Conservation (phyloP, 1,284 basidiomycete genomes). For the Irpex sp. region DNA sequence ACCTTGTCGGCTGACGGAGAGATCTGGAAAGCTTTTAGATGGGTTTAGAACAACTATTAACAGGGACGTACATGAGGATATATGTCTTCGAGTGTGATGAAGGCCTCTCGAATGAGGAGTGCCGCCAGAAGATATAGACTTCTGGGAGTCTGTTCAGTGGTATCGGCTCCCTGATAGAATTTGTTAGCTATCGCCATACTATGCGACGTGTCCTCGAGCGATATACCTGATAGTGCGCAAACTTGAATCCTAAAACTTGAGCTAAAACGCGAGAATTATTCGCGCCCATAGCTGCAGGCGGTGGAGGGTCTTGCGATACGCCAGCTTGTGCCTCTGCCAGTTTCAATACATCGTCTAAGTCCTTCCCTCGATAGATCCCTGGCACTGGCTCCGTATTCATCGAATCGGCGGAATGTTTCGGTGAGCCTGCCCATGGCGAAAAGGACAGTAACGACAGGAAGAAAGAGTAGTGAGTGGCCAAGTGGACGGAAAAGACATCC, state of each 20-base stretch:
- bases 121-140: slow-evolving; percentile 84
- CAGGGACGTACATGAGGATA: slow-evolving; percentile 69
- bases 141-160: slow-evolving; percentile 59
- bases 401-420: slow-evolving; percentile 24
- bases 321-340: slow-evolving; percentile 40
- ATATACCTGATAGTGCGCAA: slow-evolving; percentile 81
- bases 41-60: not conserved
- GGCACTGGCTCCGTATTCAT: slow-evolving; percentile 35
- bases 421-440: slow-evolving; percentile 70
- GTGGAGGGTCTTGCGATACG: slow-evolving; percentile 13
- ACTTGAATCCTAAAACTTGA: slow-evolving; percentile 96
- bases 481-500: slow-evolving; percentile 83
- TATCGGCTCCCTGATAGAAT: slow-evolving; percentile 47
- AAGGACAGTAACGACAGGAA: slow-evolving; percentile 84
- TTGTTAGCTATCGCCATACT: slow-evolving; percentile 11
- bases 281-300: slow-evolving; percentile 19
- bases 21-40: slow-evolving; percentile 42
- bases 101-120: slow-evolving; percentile 84
- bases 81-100: slow-evolving; percentile 83
- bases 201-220: not conserved
- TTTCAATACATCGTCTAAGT: slow-evolving; percentile 60
- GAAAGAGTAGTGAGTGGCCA: slow-evolving; percentile 86
- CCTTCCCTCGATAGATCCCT: slow-evolving; percentile 52
- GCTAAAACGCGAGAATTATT: slow-evolving; percentile 68
- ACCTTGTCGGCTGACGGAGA: slow-evolving; percentile 76